A percentile compares a stretch with the other conserved stretches of the same genome.
Conservation (phyloP, 1,284 basidiomycete genomes). For the Cryptococcus sp. region DNA sequence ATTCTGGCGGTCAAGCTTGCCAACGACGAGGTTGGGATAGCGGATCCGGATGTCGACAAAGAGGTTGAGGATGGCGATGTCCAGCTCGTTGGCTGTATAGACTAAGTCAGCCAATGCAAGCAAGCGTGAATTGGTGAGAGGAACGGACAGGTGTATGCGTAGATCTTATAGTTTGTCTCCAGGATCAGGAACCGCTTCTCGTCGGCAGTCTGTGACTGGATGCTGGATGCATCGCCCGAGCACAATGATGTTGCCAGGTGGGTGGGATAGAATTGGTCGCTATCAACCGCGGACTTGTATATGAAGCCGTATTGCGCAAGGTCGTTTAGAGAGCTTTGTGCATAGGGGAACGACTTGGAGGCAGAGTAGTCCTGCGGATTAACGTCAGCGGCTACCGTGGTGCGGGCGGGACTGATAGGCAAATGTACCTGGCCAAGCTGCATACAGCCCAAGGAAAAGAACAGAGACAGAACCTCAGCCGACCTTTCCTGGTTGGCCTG, state of each 20-base stretch:
- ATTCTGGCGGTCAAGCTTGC: conserved; percentile 88
- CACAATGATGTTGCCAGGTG: conserved; percentile 89
- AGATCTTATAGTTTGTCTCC: conserved; percentile 97
- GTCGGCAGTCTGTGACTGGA: conserved; percentile 49
- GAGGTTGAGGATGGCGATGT: conserved; percentile 92
- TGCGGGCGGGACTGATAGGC: not conserved
- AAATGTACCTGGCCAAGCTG: conserved; percentile 72
- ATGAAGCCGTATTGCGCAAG: conserved; percentile 92
- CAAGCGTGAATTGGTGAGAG: not conserved
- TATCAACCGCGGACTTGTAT: conserved; percentile 63
- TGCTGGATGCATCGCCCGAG: conserved; percentile 58
- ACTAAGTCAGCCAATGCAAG: too few species aligned
- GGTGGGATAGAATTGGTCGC: conserved; percentile 86
- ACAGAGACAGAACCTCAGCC: conserved; percentile 87
- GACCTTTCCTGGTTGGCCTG: conserved; percentile 84
- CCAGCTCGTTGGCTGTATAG: conserved; percentile 77
- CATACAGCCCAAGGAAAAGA: conserved; percentile 94
- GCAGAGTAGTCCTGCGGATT: conserved; percentile 78
- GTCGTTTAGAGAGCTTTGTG: conserved; percentile 84
- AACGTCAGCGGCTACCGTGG: not conserved
- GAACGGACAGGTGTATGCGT: conserved; percentile 86
- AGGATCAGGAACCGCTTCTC: conserved; percentile 88
- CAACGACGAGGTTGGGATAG: conserved; percentile 94
- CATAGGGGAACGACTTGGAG: conserved; percentile 72
- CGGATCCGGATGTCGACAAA: conserved; percentile 90